phyloP scores from a whole-genome alignment of 805 yeast species.

The Starmerella stellata region DNA sequence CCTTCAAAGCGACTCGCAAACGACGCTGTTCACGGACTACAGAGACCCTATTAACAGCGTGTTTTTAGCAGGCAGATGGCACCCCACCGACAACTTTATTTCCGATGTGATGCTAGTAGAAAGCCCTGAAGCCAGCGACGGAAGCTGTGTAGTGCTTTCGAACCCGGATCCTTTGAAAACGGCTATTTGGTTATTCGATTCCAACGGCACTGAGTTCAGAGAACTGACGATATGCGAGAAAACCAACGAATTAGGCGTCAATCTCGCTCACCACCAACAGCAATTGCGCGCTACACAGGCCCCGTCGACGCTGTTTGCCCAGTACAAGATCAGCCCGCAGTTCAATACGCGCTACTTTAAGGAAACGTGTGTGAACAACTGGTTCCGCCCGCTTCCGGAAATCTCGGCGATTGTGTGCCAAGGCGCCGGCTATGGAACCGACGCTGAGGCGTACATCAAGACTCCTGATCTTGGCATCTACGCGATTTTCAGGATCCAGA shows the following conservation, averaged over 20 bases:
- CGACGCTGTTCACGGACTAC: conserved; percentile 8
- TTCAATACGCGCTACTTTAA: conserved; percentile 5
- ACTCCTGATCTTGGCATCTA: conserved; percentile 11
- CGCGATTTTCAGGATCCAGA: conserved; percentile 14
- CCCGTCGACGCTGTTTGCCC: not conserved
- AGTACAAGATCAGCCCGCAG: conserved; percentile 2
- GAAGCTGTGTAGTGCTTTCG: conserved; percentile 3
- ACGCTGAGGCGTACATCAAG: conserved; percentile 13
- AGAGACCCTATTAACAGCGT: conserved; percentile 8
- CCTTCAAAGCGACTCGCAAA: conserved; percentile 1
- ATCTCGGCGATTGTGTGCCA: conserved; percentile 5
- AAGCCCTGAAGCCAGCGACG: conserved; percentile 2
- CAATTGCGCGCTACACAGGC: not conserved
- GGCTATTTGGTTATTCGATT: conserved; percentile 11
- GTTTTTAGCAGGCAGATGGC: conserved; percentile 6
- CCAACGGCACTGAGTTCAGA: conserved; percentile 9
- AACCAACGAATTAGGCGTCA: not conserved
- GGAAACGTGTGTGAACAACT: conserved; percentile 4
- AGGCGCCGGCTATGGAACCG: conserved; percentile 11
- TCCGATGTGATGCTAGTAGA: conserved; percentile 8
- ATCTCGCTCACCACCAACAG: not conserved
- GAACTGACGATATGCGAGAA: conserved; percentile 3
- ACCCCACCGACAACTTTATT: not conserved
- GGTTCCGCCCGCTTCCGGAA: conserved; percentile 12
- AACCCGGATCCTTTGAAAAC: conserved; percentile 2